Evolutionary conservation across 2,329 filamentous ascomycete genomes (phyloP), one percentile per base, ranked within the genome.

Genomic region (Exophiala viscosa): DNA sequence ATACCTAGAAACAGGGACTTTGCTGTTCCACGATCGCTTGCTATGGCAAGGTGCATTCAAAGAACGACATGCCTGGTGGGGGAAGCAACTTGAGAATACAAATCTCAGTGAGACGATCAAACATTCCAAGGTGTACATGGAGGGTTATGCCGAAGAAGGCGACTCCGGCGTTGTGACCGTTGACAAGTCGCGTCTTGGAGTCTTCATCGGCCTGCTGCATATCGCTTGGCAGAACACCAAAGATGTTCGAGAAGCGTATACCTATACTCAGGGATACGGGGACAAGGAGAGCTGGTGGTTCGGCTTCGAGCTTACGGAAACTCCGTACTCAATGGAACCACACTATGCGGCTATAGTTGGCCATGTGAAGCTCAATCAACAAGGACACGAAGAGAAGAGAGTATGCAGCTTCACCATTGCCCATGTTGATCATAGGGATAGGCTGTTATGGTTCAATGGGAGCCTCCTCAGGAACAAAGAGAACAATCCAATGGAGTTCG

Each of bases 271-370:
- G 33, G 73, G 65, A 0, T 70, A 76, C 17, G 74, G 74, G 0
- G 74, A 76, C 35, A 76, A 76, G 57, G 74, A 76, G 55, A 72
- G 66, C 1, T 76, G 69, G 66, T 76, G 74, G 74, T 66, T 76
- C 28, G 74, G 73, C 0, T 64, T 75, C 4, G 74, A 76, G 48
- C 64, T 75, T 1, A 65, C 69, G 2, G 69, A 67, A 3, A 65
- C 69, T 0, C 52, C 42, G 0, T 75, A 75, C 46, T 60, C 66
- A 0, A 75, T 76, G 53, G 72, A 73, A 50, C 59, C 23, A 39
- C 70, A 73, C 44, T 76, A 76, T 42, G 73, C 67, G 1, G 66
- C 69, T 2, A 70, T 76, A 6, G 57, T 72, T 0, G 74, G 74
- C 1, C 69, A 70, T 67, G 50, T 60, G 17, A 33, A 44, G 31